Conservation (phyloP, 225 moss, liverwort and hornwort species). For the Ulota crispa region DNA sequence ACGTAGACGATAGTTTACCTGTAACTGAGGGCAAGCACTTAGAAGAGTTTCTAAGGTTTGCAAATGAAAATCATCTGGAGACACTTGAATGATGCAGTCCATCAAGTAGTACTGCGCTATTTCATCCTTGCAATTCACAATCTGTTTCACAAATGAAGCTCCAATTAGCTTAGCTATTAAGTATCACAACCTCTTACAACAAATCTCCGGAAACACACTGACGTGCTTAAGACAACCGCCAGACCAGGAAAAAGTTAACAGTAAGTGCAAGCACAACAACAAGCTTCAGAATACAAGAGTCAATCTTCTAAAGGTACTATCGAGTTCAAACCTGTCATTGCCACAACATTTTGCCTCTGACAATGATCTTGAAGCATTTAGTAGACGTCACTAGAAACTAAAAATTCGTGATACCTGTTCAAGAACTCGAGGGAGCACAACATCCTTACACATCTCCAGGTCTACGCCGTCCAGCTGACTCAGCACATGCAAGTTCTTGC, state of each 20-base stretch:
- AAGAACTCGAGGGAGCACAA: constrained; percentile 92
- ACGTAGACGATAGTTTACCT: constrained; percentile 44
- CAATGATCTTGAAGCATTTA: not conserved
- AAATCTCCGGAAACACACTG: not conserved
- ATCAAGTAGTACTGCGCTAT: constrained; percentile 99
- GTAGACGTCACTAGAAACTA: not conserved
- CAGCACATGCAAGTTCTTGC: constrained; percentile 94
- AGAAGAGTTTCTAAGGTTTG: constrained; percentile 98
- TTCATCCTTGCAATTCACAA: constrained; percentile 99
- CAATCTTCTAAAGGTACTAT: not conserved
- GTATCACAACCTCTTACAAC: not conserved
- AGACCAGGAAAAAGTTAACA: not conserved
- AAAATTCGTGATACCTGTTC: constrained; percentile 66
- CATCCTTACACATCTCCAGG: constrained; percentile 98
- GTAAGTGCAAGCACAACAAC: not conserved
- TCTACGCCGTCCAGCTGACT: constrained; percentile 98
- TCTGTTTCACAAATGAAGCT: constrained; percentile 44
- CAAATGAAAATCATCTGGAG: constrained; percentile 98
- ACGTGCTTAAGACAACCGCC: not conserved
- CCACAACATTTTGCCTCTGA: constrained; percentile 1
- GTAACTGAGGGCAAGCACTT: constrained; percentile 92
- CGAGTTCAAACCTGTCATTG: constrained; percentile 5
- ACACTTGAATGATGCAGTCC: constrained; percentile 99
- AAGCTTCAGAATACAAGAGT: not conserved
- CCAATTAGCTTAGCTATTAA: not conserved